Conservation (phyloP, 2,329 filamentous ascomycete genomes). For the Aspergillus tamarii region DNA sequence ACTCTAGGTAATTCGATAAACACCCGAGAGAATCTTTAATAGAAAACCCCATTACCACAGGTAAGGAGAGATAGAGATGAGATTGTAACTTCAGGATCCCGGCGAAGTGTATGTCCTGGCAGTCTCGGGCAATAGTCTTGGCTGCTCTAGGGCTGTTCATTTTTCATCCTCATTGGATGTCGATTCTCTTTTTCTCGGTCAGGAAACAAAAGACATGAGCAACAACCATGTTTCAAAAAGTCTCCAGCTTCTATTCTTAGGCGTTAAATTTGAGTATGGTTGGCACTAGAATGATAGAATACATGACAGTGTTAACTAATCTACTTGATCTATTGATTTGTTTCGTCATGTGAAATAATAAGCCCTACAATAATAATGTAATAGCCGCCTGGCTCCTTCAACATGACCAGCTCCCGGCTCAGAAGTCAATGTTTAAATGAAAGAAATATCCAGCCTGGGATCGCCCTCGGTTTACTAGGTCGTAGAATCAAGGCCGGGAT, state of each 20-base stretch:
- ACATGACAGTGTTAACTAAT: background rate
- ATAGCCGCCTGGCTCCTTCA: too few species aligned
- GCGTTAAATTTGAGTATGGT: background rate
- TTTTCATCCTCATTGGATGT: background rate
- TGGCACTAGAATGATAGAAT: background rate
- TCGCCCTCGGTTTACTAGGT: too few species aligned
- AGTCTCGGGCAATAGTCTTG: background rate
- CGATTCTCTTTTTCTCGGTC: background rate
- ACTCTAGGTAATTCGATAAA: background rate
- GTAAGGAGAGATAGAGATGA: background rate
- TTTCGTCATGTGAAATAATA: too few species aligned
- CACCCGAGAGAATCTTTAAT: background rate
- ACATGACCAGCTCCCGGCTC: too few species aligned
- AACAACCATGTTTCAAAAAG: background rate
- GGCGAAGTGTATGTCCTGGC: too few species aligned
- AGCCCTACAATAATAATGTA: too few species aligned
- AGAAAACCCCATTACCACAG: background rate
- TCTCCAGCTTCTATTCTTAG: background rate
- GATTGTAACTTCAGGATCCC: background rate
- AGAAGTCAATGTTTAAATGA: too few species aligned
- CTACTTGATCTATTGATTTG: background rate
- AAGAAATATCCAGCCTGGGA: too few species aligned
- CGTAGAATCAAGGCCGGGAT: too few species aligned
- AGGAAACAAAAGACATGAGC: background rate
- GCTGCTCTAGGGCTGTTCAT: too few species aligned